Base-by-base conservation (phyloP, 768 basidiomycete genomes). In the Podaxis sp. region DNA sequence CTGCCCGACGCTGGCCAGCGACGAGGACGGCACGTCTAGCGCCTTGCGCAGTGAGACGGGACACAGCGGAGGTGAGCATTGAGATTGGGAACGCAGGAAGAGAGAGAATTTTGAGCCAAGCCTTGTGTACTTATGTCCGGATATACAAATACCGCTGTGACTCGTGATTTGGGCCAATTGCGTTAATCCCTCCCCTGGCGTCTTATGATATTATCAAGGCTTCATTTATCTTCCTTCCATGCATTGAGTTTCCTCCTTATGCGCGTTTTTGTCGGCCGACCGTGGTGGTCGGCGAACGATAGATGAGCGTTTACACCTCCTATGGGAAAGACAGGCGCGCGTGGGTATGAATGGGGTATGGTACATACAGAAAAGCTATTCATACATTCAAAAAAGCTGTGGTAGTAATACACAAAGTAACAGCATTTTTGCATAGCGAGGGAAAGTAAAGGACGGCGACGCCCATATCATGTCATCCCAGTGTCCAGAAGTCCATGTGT, bases 1-100 rank as follows among this genome's bases (percentile, higher is more conserved):
- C 79, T 51, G 79, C 77, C 61, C 82, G 82, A 62, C 80, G 79
- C 63, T 77, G 81, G 36, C 80, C 78, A 46, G 83, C 82, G 52
- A 85, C 77, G 61, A 82, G 70, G 26, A 82, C 71, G 49, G 82
- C 82, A 55, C 61, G 61, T 5, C 52, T 40, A 13, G 28, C 52
- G 26, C 57, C 46, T 11, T 48, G 44, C 0, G 17, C 9, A 19
- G 57, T 36, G 13, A 59, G 48, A 52, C 59, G 59, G 28, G 57
- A 57, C n/a, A 56, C 22, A 24, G 24, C 11, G n/a, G 40, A 12
- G 17, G 59, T 17, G 12, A 59, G 56, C 56, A 57, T 57, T n/a
- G 59, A 19, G 30, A 9, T 15, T 22, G 19, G 44, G n/a, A 59
- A 49, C 7, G 6, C 28, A 28, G 40, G 30, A 3, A 28, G 26